These are phyloP conservation scores for Ochetophila trinervis DNA, from an alignment of 306 rosid species.

Conservation along the genomic window DNA sequence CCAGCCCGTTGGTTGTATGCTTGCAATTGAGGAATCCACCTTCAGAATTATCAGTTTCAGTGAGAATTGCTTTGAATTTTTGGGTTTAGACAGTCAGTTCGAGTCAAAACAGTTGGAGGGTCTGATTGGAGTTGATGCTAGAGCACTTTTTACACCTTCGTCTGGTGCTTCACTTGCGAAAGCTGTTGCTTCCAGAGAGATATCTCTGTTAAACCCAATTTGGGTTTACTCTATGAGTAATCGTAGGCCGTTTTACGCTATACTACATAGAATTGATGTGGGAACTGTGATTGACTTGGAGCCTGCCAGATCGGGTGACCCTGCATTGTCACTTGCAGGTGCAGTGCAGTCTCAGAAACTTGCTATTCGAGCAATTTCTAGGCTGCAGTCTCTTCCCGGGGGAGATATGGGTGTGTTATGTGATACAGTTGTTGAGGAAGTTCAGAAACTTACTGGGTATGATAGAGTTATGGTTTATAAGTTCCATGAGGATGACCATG, in stretches of 20 bases:
- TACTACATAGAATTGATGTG: conserved; percentile 77
- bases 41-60: conserved; percentile 57
- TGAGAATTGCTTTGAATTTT: conserved; percentile 57
- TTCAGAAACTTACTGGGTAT: conserved; percentile 78
- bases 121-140: conserved; percentile 62
- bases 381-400: conserved; percentile 72
- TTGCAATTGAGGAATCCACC: conserved; percentile 55
- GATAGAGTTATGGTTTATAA: conserved; percentile 88
- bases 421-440: conserved; percentile 69
- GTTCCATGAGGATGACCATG: conserved; percentile 87
- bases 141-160: conserved; percentile 59
- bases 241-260: conserved; percentile 75
- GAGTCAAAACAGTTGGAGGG: conserved; percentile 21
- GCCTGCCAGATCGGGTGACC: conserved; percentile 59
- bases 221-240: conserved; percentile 56
- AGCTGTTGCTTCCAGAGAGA: conserved; percentile 53
- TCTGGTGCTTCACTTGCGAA: conserved; percentile 57
- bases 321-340: conserved; percentile 72
- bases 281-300: conserved; percentile 84
- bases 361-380: conserved; percentile 75
- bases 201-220: conserved; percentile 62
- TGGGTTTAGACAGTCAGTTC: conserved; percentile 44
- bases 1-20: conserved; percentile 76
- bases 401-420: conserved; percentile 64
- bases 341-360: conserved; percentile 83